Evolutionary conservation across 2,329 filamentous ascomycete genomes (phyloP), one percentile per base, ranked within the genome.

Genomic region (Fusarium sp.): DNA sequence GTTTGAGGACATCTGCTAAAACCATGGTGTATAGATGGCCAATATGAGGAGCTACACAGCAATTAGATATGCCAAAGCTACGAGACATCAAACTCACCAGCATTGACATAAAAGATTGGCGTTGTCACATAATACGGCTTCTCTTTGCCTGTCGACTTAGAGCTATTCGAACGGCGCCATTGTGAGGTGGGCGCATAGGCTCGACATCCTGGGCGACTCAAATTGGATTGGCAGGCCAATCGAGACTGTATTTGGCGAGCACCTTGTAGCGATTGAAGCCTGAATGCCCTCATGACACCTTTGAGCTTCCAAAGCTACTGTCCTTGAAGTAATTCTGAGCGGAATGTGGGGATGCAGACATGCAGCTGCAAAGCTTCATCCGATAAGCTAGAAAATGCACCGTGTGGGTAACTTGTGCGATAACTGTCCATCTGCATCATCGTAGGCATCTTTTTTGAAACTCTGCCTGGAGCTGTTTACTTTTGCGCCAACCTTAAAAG

Each of bases 71-170:
- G 4, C 0, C 13, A 18, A 15, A 20, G 22, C 31, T n/a, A 31
- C 6, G 4, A 38, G 1, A 15, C 14, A 36, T 46, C n/a, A 2
- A 36, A 63, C 71, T 75, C 84, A 95, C 94, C 91, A 61, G 95
- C 94, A 88, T 99, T 99, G 84, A 99, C 96, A 82, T 99, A 99
- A 85, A 98, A 99, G 65, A 99, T 99, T 5, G 96, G 96, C 13
- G 94, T 97, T 9, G 96, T 98, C 77, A 97, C 87, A 85, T 98
- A 99, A 85, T 92, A 98, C 13, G 95, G 94, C 84, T 98, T 98
- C 68, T 78, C 75, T 29, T 98, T 98, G 67, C 77, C 74, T 39
- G 57, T 45, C 46, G 65, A 60, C 49, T 41, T 33, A 6, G 76
- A 76, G 75, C 72, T 78, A 49, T 74, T 66, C 18, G 79, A 79